A percentile compares a stretch with the other conserved stretches of the same genome.
Conservation (phyloP, 495 filamentous ascomycete species). For the Talaromyces trachyspermus region DNA sequence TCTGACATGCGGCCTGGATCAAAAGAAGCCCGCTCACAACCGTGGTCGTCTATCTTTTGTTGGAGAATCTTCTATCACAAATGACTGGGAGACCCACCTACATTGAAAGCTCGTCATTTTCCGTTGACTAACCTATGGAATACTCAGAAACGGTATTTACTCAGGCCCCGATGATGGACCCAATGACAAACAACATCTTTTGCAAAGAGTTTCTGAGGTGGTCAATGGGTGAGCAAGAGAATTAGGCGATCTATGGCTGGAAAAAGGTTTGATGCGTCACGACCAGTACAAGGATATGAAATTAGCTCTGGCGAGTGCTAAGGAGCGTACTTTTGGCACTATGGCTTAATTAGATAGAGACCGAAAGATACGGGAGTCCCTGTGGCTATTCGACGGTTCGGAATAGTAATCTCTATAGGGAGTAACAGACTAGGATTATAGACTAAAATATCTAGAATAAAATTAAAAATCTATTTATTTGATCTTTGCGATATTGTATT, state of each 20-base stretch:
- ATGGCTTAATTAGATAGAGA: no score
- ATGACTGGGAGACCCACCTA: constrained; percentile 55
- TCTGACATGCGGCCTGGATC: constrained; percentile 35
- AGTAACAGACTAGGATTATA: no score
- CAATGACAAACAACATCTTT: constrained; percentile 16
- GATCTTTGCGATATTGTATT: no score
- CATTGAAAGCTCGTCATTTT: constrained; percentile 45
- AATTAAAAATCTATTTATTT: no score
- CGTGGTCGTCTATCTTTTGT: constrained; percentile 57
- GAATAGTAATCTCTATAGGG: no score
- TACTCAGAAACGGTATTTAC: constrained; percentile 41
- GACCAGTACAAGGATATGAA: constrained; percentile 10
- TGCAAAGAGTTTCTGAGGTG: constrained; percentile 22
- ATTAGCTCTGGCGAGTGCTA: neutral
- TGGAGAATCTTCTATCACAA: constrained; percentile 48
- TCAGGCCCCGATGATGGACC: constrained; percentile 11
- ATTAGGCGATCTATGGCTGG: constrained; percentile 17
- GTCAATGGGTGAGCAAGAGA: constrained; percentile 21
- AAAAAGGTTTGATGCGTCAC: constrained; percentile 16
- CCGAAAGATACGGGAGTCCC: no score
- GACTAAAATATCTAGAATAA: no score
- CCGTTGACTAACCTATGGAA: constrained; percentile 45
- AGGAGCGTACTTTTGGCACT: no score
- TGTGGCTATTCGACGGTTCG: no score
- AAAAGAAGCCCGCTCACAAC: constrained; percentile 50